Evolutionary conservation across 768 basidiomycete species (phyloP).

Genomic region (Lentinula raphanica): DNA sequence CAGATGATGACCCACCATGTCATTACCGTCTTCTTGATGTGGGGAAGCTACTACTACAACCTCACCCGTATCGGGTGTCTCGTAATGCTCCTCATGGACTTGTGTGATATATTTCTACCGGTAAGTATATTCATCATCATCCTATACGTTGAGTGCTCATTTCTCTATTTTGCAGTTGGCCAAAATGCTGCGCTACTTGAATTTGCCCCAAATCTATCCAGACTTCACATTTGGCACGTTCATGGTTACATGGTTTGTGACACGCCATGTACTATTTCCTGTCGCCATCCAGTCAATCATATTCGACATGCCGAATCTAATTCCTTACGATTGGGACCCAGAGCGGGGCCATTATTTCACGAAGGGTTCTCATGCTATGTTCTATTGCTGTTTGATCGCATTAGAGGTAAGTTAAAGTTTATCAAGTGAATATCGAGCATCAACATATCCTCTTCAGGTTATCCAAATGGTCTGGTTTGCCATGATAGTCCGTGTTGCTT

Average conservation of each 20-base stretch:
- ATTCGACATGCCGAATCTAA: constrained; percentile 41
- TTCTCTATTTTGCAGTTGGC: constrained; percentile 53
- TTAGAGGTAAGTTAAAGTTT: constrained; percentile 48
- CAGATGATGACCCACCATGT: constrained; percentile 98
- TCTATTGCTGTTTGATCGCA: constrained; percentile 48
- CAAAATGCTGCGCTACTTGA: constrained; percentile 92
- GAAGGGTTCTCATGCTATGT: constrained; percentile 36
- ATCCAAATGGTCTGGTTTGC: constrained; percentile 80
- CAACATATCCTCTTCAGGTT: constrained; percentile 36
- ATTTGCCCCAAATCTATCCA: constrained; percentile 51
- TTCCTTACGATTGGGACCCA: constrained; percentile 57
- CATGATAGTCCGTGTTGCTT: constrained; percentile 83
- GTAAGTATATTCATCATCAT: constrained; percentile 44
- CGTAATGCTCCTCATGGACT: constrained; percentile 91
- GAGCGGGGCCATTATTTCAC: constrained; percentile 53
- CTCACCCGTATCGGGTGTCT: constrained; percentile 87
- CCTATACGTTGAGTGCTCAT: neutral
- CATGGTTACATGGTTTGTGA: constrained; percentile 85
- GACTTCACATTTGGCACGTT: constrained; percentile 78
- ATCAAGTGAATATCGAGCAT: neutral
- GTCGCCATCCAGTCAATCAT: constrained; percentile 61
- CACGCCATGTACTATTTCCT: constrained; percentile 80
- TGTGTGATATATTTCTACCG: constrained; percentile 87
- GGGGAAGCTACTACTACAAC: constrained; percentile 72
- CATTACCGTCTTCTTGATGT: constrained; percentile 78